Conservation (phyloP, 2,329 filamentous ascomycete species). For the Dothidotthia symphoricarpi region DNA sequence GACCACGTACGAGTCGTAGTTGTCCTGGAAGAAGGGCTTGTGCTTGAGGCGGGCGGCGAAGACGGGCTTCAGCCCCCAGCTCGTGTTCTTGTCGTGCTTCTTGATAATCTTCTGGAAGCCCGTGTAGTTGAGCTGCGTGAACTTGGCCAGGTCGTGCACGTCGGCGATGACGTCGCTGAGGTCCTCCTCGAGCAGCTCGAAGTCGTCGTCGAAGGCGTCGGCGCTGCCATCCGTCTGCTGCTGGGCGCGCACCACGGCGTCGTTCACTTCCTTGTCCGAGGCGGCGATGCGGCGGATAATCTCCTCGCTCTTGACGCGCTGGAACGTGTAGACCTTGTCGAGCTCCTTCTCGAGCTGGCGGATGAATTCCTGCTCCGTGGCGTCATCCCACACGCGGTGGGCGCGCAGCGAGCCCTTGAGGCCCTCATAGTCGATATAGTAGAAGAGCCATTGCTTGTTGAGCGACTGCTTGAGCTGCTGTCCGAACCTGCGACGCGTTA, state of each 20-base stretch:
- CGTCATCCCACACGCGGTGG: slow-evolving; percentile 78
- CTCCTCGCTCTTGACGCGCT: slow-evolving; percentile 95
- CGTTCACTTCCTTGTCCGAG: slow-evolving; percentile 84
- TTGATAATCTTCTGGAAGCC: slow-evolving; percentile 99
- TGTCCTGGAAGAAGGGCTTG: slow-evolving; percentile 98
- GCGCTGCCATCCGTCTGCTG: slow-evolving; percentile 27
- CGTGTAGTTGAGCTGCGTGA: slow-evolving; percentile 97
- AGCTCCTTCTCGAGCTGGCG: slow-evolving; percentile 83
- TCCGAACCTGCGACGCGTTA: slow-evolving; percentile 66
- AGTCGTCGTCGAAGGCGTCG: slow-evolving; percentile 80
- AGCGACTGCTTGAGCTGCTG: slow-evolving; percentile 94
- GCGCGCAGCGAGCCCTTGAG: slow-evolving; percentile 84
- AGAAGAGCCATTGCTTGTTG: slow-evolving; percentile 96
- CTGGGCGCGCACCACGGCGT: slow-evolving; percentile 67
- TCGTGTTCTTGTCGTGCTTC: slow-evolving; percentile 98
- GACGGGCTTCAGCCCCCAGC: slow-evolving; percentile 90
- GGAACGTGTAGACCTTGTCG: slow-evolving; percentile 96
- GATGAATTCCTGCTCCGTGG: slow-evolving; percentile 88
- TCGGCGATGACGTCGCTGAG: slow-evolving; percentile 97
- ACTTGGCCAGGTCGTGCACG: slow-evolving; percentile 96
- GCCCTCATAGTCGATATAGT: slow-evolving; percentile 97
- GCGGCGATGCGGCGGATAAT: slow-evolving; percentile 86
- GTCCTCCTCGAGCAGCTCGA: slow-evolving; percentile 88
- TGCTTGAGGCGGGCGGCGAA: slow-evolving; percentile 92
- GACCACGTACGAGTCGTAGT: slow-evolving; percentile 94